A percentile compares a stretch with the other conserved stretches of the same genome.
These are phyloP conservation scores for Osmanthus fragrans DNA, from an alignment of 257 asterid genomes.

Conservation along the genomic window DNA sequence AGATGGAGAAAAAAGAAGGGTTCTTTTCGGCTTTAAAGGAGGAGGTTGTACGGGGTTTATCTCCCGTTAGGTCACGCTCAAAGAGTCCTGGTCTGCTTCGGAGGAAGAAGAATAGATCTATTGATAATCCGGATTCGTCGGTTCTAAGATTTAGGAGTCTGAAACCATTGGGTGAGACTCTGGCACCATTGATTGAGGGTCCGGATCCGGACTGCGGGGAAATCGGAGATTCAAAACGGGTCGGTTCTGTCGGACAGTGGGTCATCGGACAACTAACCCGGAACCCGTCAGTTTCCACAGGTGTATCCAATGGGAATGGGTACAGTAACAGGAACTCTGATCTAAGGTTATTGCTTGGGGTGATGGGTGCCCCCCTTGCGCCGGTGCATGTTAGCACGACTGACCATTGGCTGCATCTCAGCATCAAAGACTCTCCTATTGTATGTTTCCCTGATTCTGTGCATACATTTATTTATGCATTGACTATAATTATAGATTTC, in stretches of 20 bases:
- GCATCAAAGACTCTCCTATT: slow-evolving; percentile 37
- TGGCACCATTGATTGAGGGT: slow-evolving; percentile 47
- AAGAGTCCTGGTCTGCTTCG: slow-evolving; percentile 21
- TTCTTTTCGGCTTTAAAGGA: slow-evolving; percentile 21
- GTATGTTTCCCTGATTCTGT: slow-evolving; percentile 20
- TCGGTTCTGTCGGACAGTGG: slow-evolving; percentile 45
- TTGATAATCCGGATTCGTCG: slow-evolving; percentile 29
- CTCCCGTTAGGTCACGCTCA: slow-evolving; percentile 18
- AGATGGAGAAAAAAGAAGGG: slow-evolving; percentile 24
- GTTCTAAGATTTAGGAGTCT: slow-evolving; percentile 40
- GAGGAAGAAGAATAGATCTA: slow-evolving; percentile 10
- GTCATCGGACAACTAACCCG: slow-evolving; percentile 41
- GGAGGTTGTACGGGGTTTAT: slow-evolving; percentile 22
- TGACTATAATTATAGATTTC: background rate
- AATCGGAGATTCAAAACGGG: slow-evolving; percentile 38
- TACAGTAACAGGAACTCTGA: background rate
- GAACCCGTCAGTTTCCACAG: slow-evolving; percentile 16
- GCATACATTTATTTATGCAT: background rate
- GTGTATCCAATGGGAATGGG: background rate
- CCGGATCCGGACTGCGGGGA: slow-evolving; percentile 47
- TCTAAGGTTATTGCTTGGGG: background rate
- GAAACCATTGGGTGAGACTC: slow-evolving; percentile 42
- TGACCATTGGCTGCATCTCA: slow-evolving; percentile 27
- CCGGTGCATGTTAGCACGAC: background rate
- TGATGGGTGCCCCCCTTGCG: slow-evolving; percentile 6